Evolutionary conservation across 768 basidiomycete species (phyloP).

Genomic region (Collybia mongolica): DNA sequence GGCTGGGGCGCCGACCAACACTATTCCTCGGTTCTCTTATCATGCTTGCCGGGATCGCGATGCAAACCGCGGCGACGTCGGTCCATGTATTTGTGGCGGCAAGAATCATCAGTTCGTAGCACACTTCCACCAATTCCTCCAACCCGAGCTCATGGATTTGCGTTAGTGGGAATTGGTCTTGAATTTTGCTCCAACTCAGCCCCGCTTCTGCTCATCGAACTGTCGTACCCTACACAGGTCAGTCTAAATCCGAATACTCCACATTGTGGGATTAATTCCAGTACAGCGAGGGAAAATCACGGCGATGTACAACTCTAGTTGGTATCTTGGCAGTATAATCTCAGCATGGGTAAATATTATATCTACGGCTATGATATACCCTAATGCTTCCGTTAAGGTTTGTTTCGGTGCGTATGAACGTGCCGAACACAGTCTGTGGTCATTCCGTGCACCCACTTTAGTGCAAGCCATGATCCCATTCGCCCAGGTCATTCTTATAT

Average conservation of each 20-base stretch:
- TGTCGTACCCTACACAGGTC: constrained; percentile 72
- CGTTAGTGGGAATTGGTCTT: constrained; percentile 62
- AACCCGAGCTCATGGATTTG: constrained; percentile 3
- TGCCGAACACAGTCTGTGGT: constrained; percentile 43
- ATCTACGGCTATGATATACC: not conserved
- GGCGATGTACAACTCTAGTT: constrained; percentile 67
- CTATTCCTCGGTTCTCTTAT: constrained; percentile 60
- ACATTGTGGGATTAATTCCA: constrained; percentile 1
- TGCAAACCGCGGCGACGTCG: constrained; percentile 47
- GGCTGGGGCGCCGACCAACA: constrained; percentile 57
- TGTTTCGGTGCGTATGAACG: constrained; percentile 41
- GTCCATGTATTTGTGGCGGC: constrained; percentile 56
- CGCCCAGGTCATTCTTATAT: constrained; percentile 52
- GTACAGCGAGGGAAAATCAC: constrained; percentile 52
- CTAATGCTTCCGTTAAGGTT: constrained; percentile 22
- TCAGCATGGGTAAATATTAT: constrained; percentile 41
- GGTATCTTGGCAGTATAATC: constrained; percentile 74
- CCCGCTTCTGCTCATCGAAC: constrained; percentile 61
- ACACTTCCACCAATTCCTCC: not conserved
- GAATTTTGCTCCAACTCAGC: constrained; percentile 62
- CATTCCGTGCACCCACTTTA: constrained; percentile 66
- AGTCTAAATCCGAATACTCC: constrained; percentile 5
- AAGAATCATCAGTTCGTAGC: constrained; percentile 47
- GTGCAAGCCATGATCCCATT: constrained; percentile 60
- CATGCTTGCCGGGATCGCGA: constrained; percentile 62